These are phyloP conservation scores for Telfairia occidentalis DNA, from an alignment of 331 rosid genomes.

Conservation along the genomic window DNA sequence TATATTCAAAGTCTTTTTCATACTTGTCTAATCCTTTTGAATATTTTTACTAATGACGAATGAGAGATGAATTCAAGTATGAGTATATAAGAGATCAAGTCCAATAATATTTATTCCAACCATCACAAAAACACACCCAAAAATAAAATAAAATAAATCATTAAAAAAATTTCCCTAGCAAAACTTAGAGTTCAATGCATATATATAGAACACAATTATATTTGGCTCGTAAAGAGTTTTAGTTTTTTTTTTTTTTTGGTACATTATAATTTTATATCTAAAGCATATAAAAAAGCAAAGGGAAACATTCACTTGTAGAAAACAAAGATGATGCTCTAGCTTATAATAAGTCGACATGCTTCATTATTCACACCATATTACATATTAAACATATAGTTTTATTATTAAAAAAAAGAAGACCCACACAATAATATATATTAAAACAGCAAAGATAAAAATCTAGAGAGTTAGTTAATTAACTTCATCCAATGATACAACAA, in stretches of 20 bases:
- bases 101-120: not conserved
- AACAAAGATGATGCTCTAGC: not conserved
- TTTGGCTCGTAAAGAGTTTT: too few relatives aligned
- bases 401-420: not conserved
- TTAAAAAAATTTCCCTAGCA: too few relatives aligned
- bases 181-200: too few relatives aligned
- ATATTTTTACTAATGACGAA: not conserved
- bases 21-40: not conserved
- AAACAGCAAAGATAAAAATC: not conserved
- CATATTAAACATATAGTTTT: not conserved
- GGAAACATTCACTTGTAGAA: not conserved
- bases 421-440: not conserved
- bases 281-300: not conserved
- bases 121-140: not conserved
- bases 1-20: not conserved
- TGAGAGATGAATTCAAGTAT: not conserved
- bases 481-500: slow-evolving; percentile 6
- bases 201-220: too few relatives aligned
- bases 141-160: not conserved
- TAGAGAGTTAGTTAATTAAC: not conserved
- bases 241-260: too few relatives aligned
- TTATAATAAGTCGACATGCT: not conserved
- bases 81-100: not conserved
- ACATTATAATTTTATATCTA: not conserved
- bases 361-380: not conserved